A percentile compares a stretch with the other conserved stretches of the same genome.
Conservation (phyloP, 129 eudicot species). For the Logfia minima region DNA sequence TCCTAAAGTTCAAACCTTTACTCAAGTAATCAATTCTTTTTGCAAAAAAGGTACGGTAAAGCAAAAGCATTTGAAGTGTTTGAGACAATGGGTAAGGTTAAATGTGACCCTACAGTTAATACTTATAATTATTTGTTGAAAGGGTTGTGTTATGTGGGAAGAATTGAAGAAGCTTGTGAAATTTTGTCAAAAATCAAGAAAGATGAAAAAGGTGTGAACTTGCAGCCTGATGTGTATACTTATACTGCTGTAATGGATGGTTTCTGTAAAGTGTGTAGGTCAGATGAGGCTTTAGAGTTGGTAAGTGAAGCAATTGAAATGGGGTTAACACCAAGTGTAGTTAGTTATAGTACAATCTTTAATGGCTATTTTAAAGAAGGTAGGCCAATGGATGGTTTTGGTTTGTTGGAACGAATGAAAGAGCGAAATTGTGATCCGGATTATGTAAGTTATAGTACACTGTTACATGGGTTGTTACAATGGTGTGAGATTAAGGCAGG, state of each 20-base stretch:
- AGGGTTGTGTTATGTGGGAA: conserved; percentile 85
- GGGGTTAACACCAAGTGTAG: conserved; percentile 60
- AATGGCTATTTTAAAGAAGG: conserved; percentile 84
- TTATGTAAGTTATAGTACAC: conserved; percentile 63
- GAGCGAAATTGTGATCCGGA: conserved; percentile 59
- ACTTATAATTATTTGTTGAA: conserved; percentile 77
- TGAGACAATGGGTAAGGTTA: conserved; percentile 46
- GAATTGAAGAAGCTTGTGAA: conserved; percentile 71
- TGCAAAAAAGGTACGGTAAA: conserved; percentile 57
- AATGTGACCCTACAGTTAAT: conserved; percentile 64
- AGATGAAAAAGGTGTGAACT: not conserved
- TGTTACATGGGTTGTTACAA: conserved; percentile 79
- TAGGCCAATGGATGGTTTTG: conserved; percentile 63
- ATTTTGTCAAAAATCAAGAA: conserved; percentile 48
- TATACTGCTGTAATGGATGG: conserved; percentile 88
- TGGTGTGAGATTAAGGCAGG: conserved; percentile 58
- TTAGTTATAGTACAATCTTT: conserved; percentile 64
- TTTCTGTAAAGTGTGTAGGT: conserved; percentile 84
- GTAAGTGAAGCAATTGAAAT: conserved; percentile 57
- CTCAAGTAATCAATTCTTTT: conserved; percentile 56
- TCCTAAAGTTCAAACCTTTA: conserved; percentile 64
- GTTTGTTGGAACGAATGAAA: conserved; percentile 59
- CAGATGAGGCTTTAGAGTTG: conserved; percentile 78
- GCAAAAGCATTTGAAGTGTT: conserved; percentile 60
- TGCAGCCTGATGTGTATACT: conserved; percentile 60